A percentile compares a stretch with the other conserved stretches of the same genome.
Evolutionary conservation across 2,329 filamentous ascomycete genomes (phyloP).

Genomic region (Colletotrichum shisoi): DNA sequence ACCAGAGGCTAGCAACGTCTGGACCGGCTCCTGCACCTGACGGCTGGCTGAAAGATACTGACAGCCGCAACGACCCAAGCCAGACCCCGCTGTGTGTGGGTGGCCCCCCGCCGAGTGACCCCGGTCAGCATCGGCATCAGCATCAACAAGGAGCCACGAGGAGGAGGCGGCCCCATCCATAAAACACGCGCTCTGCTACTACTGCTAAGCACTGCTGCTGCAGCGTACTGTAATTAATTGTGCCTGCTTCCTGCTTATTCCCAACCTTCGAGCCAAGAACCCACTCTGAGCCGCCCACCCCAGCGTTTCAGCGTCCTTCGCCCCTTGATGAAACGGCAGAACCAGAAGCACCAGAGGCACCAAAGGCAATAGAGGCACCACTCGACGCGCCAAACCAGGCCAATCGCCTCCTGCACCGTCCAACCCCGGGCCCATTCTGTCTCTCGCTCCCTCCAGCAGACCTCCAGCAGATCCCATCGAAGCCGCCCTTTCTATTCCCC

Average conservation of each 20-base stretch:
- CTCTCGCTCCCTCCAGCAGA: conserved; percentile 16
- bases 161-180: conserved; percentile 12
- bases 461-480: conserved; percentile 12
- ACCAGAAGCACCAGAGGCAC: conserved; percentile 22
- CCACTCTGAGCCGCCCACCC: conserved; percentile 30
- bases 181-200: background rate
- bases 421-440: conserved; percentile 27
- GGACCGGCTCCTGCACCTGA: background rate
- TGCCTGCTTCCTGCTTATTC: conserved; percentile 21
- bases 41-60: background rate
- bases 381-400: conserved; percentile 35
- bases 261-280: conserved; percentile 8
- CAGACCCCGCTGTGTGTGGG: conserved; percentile 2
- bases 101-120: background rate
- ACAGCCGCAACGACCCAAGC: background rate
- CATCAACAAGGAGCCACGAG: background rate
- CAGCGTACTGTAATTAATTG: background rate
- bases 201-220: background rate
- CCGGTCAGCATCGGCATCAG: background rate
- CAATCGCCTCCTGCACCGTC: conserved; percentile 35
- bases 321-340: conserved; percentile 39
- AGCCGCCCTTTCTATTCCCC: conserved; percentile 7
- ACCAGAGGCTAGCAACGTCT: conserved; percentile 1
- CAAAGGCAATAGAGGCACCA: conserved; percentile 10
- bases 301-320: conserved; percentile 38